Evolutionary conservation across 2,329 filamentous ascomycete genomes (phyloP).

Genomic region (Blastomyces emzantsi): DNA sequence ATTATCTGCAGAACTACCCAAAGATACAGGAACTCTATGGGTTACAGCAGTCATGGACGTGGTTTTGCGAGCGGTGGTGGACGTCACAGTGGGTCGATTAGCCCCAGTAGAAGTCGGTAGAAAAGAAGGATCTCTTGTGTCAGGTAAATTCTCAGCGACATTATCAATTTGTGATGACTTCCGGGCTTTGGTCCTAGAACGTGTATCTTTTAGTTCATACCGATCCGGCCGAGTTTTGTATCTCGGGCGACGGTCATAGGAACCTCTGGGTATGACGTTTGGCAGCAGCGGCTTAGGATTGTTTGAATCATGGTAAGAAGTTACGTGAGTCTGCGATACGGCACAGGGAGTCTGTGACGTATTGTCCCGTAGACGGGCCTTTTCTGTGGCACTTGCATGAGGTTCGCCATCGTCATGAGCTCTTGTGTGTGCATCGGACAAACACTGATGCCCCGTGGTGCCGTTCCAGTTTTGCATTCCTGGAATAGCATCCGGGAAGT

Average conservation of each 20-base stretch:
- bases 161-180: neutral
- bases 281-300: neutral
- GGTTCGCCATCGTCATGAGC: neutral
- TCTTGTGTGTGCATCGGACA: neutral
- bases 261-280: neutral
- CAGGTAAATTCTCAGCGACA: neutral
- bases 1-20: conserved; percentile 38
- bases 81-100: conserved; percentile 21
- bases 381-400: neutral
- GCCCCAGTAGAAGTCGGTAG: neutral
- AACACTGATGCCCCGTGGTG: neutral
- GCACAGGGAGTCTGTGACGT: neutral
- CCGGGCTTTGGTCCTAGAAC: neutral
- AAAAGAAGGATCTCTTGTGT: neutral
- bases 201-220: conserved; percentile 40
- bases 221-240: conserved; percentile 49
- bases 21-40: conserved; percentile 35
- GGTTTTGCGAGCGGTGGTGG: conserved; percentile 18
- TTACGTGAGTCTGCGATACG: neutral
- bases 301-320: neutral
- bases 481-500: neutral
- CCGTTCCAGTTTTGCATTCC: neutral
- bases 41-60: conserved; percentile 30
- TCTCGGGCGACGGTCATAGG: conserved; percentile 41
- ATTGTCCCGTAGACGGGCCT: too few relatives aligned